These are phyloP conservation scores for Irpex rosettiformis DNA, from an alignment of 1,284 basidiomycete genomes.

Conservation along the genomic window DNA sequence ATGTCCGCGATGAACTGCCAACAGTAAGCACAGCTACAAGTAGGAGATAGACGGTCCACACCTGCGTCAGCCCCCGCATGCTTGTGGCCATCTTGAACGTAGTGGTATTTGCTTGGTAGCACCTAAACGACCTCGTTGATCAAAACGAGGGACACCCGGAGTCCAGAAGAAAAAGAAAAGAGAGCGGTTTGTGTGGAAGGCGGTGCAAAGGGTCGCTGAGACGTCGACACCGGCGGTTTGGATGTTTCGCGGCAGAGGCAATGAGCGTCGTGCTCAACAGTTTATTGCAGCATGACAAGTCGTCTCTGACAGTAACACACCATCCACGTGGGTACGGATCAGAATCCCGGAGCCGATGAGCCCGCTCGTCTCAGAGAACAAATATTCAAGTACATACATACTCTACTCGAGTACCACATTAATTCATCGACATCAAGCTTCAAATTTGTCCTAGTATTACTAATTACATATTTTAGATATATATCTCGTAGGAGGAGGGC, in stretches of 20 bases:
- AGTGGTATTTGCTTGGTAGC: background rate
- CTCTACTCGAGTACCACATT: too few species aligned
- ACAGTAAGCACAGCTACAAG: background rate
- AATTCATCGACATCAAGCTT: too few species aligned
- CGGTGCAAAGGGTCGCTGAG: too few species aligned
- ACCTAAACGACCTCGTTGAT: background rate
- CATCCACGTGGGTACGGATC: background rate
- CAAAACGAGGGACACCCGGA: background rate
- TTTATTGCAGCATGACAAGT: background rate
- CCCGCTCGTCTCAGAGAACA: too few species aligned
- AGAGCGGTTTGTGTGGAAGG: background rate
- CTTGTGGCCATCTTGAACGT: conserved; percentile 68
- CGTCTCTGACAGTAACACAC: background rate
- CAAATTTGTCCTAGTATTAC: too few species aligned
- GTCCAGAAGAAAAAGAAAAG: too few species aligned
- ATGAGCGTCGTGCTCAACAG: background rate
- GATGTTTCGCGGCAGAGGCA: background rate
- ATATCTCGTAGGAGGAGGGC: background rate
- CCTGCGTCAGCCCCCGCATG: conserved; percentile 91
- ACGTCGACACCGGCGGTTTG: too few species aligned
- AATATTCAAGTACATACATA: too few species aligned
- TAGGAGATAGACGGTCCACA: too few species aligned
- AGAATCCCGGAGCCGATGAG: background rate
- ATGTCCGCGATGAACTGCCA: conserved; percentile 96
- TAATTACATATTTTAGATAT: too few species aligned